Base-by-base conservation (phyloP, 2,329 filamentous ascomycete species). In the Fusarium scirpi region DNA sequence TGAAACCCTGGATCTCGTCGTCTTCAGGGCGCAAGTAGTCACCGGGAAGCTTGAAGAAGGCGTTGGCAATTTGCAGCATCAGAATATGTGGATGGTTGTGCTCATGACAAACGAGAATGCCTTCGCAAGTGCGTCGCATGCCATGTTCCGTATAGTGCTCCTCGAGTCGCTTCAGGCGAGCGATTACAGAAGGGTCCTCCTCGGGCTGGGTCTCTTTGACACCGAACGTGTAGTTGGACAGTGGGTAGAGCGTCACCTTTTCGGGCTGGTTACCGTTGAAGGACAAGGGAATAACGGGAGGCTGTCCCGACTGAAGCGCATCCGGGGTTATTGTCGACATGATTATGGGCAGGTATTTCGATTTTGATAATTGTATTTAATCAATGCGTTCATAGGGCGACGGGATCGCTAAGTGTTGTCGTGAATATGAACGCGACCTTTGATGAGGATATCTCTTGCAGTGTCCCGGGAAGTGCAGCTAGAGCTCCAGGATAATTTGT, bases 41-140 rank as follows among this genome's bases (percentile, higher is more conserved):
- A 63, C 96, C 96, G 0, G 96, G 96, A 80, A 99, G 88, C 84
- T 99, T 99, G 86, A 99, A 99, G 85, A 99, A 99, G 25, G 96
- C 95, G 81, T 99, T 99, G 56, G 96, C 96, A 77, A 99, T 99
- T 86, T 99, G 96, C 69, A 99, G 87, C 96, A 99, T 98, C 73
- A 99, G 85, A 70, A 99, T 97, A 81, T 99, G 96, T 16, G 96
- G 96, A 81, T 98, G 96, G 83, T 98, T 98, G 85, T 98, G 95
- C 83, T 99, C 96, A 81, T 99, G 96, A 84, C 96, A 99, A 74
- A 99, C 94, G 49, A 99, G 88, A 75, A 99, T 94, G 76, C 94
- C 96, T 83, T 99, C 96, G 81, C 95, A 98, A 20, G 96, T 98
- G 59, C 96, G 91, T 62, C 96, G 91, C 96, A 99, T 99, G 77